Evolutionary conservation across 768 basidiomycete species (phyloP).

Genomic region (Calocera viscosa): DNA sequence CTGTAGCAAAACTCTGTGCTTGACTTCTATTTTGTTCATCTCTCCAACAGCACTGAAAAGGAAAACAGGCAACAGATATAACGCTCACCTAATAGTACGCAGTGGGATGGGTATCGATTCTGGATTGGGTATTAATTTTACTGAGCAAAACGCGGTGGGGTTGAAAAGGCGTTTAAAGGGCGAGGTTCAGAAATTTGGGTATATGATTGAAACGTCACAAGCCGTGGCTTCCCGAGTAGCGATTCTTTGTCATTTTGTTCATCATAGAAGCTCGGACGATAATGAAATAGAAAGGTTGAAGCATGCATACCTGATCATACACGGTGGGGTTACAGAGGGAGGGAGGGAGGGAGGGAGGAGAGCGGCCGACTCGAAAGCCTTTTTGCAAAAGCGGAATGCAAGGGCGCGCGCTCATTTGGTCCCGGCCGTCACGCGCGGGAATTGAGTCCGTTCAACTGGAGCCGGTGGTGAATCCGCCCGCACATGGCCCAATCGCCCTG

Average conservation of each 20-base stretch:
- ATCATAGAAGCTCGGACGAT: neutral
- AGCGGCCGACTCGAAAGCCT: neutral
- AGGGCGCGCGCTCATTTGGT: neutral
- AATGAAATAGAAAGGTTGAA: neutral
- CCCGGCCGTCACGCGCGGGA: neutral
- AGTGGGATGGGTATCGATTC: neutral
- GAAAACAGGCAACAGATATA: neutral
- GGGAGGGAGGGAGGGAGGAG: neutral
- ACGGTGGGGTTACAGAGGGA: neutral
- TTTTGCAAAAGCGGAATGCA: neutral
- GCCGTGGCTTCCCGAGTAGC: conserved; percentile 2
- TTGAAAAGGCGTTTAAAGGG: neutral
- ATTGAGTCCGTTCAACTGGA: neutral
- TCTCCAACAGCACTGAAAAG: neutral
- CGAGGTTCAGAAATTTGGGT: neutral
- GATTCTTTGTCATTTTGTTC: conserved; percentile 1
- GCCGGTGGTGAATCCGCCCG: neutral
- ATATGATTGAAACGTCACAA: conserved; percentile 1
- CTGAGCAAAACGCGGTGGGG: neutral
- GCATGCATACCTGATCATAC: neutral
- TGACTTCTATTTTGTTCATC: neutral
- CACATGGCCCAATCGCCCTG: neutral
- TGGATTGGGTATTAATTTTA: neutral
- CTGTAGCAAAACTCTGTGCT: neutral
- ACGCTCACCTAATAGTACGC: neutral